A percentile compares a stretch with the other conserved stretches of the same genome.
These are phyloP conservation scores for Histomonas meleagridis DNA, from an alignment of 208 protist genomes.

Conservation along the genomic window DNA sequence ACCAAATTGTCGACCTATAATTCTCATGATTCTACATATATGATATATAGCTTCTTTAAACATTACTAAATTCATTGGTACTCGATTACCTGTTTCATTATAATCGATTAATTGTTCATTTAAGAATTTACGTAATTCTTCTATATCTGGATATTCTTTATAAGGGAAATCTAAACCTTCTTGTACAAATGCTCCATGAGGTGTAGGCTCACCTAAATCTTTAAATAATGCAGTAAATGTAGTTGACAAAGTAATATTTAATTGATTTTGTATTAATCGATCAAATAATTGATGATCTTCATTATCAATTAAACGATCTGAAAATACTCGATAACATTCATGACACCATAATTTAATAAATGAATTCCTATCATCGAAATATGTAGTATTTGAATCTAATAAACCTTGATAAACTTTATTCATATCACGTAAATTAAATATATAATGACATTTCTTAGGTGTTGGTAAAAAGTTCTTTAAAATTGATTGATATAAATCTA, in stretches of 20 bases:
- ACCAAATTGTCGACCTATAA: constrained; percentile 81
- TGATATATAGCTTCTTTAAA: constrained; percentile 91
- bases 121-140: constrained; percentile 68
- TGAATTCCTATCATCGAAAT: constrained; percentile 73
- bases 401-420: constrained; percentile 90
- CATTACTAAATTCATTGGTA: constrained; percentile 83
- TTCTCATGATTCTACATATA: constrained; percentile 80
- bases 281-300: constrained; percentile 77
- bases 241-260: constrained; percentile 70
- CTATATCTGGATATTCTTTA: constrained; percentile 71
- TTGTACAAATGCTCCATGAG: constrained; percentile 81
- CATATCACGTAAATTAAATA: constrained; percentile 90
- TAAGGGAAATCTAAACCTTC: constrained; percentile 67
- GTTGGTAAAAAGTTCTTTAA: constrained; percentile 75
- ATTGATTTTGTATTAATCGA: constrained; percentile 70
- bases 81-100: constrained; percentile 66
- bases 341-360: constrained; percentile 86
- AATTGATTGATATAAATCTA: constrained; percentile 78
- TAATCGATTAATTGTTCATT: constrained; percentile 76
- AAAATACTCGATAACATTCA: constrained; percentile 86
- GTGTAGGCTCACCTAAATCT: constrained; percentile 52
- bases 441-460: constrained; percentile 87
- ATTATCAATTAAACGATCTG: constrained; percentile 77
- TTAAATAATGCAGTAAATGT: constrained; percentile 65
- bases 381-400: constrained; percentile 68